Conservation (phyloP, 139 green algal species). For the Limnomonas spitsbergensis region DNA sequence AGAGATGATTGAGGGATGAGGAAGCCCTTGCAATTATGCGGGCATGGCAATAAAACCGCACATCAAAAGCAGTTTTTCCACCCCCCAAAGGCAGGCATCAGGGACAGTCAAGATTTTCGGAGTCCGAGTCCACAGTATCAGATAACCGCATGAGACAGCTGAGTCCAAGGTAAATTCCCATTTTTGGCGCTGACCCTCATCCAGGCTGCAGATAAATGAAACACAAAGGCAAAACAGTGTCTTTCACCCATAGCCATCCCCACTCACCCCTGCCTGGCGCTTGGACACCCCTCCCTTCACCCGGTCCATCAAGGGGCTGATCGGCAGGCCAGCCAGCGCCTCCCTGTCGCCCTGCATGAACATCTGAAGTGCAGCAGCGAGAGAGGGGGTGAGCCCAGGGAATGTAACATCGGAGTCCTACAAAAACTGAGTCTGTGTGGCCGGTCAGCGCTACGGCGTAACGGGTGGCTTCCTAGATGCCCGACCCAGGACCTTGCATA, state of each 20-base stretch:
- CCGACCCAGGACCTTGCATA: no score
- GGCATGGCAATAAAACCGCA: neutral
- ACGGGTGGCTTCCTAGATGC: no score
- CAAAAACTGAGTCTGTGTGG: no score
- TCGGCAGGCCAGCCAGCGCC: neutral
- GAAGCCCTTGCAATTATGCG: neutral
- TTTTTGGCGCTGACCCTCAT: no score
- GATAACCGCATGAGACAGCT: no score
- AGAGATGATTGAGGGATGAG: neutral
- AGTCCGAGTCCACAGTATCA: neutral
- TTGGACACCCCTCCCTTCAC: conserved; percentile 1
- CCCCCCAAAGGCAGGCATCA: neutral
- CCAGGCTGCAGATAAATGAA: no score
- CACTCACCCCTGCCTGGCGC: neutral
- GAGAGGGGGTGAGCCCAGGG: no score
- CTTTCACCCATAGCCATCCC: neutral
- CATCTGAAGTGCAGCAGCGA: neutral
- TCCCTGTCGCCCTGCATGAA: conserved; percentile 3
- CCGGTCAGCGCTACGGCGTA: no score
- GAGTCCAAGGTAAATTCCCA: no score
- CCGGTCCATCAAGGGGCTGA: neutral
- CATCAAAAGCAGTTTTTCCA: neutral
- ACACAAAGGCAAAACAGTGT: neutral
- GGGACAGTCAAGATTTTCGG: neutral
- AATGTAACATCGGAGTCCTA: no score